Evolutionary conservation across 2,329 filamentous ascomycete species (phyloP), one percentile per base, ranked within the genome.

Genomic region (Microascus cirrosus): DNA sequence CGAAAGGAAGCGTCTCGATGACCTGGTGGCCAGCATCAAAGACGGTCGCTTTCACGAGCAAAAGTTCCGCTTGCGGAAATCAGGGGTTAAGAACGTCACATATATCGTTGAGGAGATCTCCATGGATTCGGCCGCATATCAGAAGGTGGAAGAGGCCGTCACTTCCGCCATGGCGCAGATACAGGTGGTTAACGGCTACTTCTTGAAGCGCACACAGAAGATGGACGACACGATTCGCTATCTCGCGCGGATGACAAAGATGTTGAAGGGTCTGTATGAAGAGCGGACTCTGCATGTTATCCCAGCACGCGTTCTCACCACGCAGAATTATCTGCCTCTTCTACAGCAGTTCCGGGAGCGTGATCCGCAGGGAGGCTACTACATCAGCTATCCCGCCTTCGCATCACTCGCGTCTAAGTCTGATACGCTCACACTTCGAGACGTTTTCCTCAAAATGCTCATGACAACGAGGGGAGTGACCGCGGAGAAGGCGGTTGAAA

Each of bases 31-130:
- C 55, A 91, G 87, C 61, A 90, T 94, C 71, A 90, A 88, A 68
- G 89, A 93, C 61, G 87, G 88, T 1, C 83, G 89, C 2, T 93
- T 91, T 64, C 86, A 87, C 63, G 89, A 94, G 68, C 89, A 94
- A 67, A 93, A 94, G 67, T 93, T 91, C 66, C 85, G 89, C 1
- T 77, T 93, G 12, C 80, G 81, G 58, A 83, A 83, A 56, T 89
- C 83, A 0, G 89, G 89, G 0, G 76, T 90, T n/a, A 82, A 81
- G 59, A 87, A 91, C 63, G 85, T 92, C 15, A 79, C 90, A 42
- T 94, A 93, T 65, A 77, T 94, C 25, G 79, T 94, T 58, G 89
- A 94, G 66, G 85, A 91, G 63, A 85, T 87, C 59, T 67, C 78
- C 12, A 77, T 90, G 66, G 78, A 84, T 51, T 66, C 78, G 0